phyloP scores from a whole-genome alignment of 805 yeast species.

The Metschnikowia noctiluminum region DNA sequence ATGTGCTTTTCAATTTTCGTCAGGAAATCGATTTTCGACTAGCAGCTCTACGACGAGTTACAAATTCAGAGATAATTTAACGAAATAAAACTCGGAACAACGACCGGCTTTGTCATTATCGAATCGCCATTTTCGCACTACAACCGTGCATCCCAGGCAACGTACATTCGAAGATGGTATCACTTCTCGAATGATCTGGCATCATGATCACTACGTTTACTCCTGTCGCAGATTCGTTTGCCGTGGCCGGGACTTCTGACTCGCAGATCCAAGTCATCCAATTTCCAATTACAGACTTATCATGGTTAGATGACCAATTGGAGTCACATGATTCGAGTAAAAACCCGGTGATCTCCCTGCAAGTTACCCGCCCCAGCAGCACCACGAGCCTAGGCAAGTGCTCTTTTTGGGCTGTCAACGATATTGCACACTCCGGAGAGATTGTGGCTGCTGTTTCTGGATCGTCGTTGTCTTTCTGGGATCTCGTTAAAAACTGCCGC shows the following conservation, averaged over 20 bases:
- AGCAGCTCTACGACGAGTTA: no score
- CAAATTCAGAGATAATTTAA: no score
- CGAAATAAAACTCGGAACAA: no score
- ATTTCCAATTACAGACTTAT: conserved; percentile 1
- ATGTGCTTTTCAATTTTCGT: no score
- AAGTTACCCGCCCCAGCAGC: conserved; percentile 1
- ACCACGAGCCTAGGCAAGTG: conserved; percentile 16
- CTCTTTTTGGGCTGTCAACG: conserved; percentile 15
- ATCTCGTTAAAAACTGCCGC: conserved; percentile 12
- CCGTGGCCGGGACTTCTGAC: conserved; percentile 14
- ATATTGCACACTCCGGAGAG: conserved; percentile 5
- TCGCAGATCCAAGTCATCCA: conserved; percentile 10
- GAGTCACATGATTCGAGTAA: background rate
- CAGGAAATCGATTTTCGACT: no score
- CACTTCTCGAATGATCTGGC: background rate
- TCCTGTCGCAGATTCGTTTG: conserved; percentile 14
- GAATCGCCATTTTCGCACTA: background rate
- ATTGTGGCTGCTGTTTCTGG: conserved; percentile 13
- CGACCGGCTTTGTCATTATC: no score
- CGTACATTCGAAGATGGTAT: background rate
- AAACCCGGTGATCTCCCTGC: background rate
- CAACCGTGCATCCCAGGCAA: conserved; percentile 2
- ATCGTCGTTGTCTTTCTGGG: conserved; percentile 15
- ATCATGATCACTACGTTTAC: conserved; percentile 14
- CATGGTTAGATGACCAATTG: background rate